Evolutionary conservation across 2,329 filamentous ascomycete species (phyloP), one percentile per base, ranked within the genome.

Genomic region (Fusarium verrucosum): DNA sequence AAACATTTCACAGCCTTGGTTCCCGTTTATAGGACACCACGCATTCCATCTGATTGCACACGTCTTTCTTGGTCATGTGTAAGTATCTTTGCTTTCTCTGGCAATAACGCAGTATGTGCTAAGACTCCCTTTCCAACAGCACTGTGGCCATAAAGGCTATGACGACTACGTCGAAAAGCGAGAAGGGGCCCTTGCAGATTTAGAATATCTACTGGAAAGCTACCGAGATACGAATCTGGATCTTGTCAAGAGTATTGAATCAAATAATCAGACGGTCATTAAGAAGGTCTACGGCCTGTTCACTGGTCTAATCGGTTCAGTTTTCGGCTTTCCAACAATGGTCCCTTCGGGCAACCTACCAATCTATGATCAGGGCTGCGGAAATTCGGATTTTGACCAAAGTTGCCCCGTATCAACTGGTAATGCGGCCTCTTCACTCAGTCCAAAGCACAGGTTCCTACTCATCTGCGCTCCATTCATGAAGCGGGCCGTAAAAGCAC

Each of bases 381-480:
- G 4, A 35, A 6, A 41, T 9, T 19, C 11, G 26, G 19, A 14
- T 2, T 22, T 30, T 30, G 10, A 16, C 11, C 16, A 36, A n/a
- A 5, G 20, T 4, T 51, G 37, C 5, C 14, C 11, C 2, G 4
- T 28, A 1, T 33, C 38, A 1, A 43, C 49, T 17, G 5, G 5
- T 6, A 35, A 1, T 2, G 10, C 16, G 7, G 10, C 14, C 6
- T 23, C 30, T 0, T 17, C 1, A 9, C 13, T 32, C 4, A 17
- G 30, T 5, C 41, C 41, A 30, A 36, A 38, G 4, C 50, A 50
- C 16, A 59, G 32, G 19, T 62, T 47, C 14, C 19, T 62, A 8
- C 25, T 59, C 2, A 14, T 62, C 1, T 59, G 59, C 13, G 35
- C 52, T 7, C 50, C 59, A 2, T 62, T 59, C 16, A 23, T 37